Evolutionary conservation across 164 flowering plant genomes (phyloP).

Genomic region (Magnolia changhungtana): DNA sequence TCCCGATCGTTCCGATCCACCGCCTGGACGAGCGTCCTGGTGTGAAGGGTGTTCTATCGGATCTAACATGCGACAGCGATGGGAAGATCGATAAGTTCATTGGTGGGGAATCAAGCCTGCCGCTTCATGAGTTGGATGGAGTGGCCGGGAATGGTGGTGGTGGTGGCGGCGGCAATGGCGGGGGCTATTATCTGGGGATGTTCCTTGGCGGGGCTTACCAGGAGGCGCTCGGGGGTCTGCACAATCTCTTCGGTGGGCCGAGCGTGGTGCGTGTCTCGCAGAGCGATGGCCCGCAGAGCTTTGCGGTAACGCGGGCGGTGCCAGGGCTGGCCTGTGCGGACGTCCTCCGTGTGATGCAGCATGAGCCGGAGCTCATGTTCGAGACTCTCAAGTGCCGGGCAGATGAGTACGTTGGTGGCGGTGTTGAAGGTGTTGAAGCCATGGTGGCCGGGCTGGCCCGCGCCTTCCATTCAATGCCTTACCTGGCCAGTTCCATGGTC

Average conservation of each 20-base stretch:
- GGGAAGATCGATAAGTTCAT: constrained; percentile 93
- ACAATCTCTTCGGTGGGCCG: constrained; percentile 96
- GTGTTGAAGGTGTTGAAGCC: constrained; percentile 14
- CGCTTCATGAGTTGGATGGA: constrained; percentile 69
- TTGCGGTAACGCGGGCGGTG: constrained; percentile 79
- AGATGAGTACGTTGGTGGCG: constrained; percentile 38
- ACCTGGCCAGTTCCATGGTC: constrained; percentile 28
- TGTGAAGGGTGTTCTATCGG: constrained; percentile 71
- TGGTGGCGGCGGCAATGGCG: constrained; percentile 32
- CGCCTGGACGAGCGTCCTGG: constrained; percentile 67
- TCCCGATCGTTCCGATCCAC: constrained; percentile 92
- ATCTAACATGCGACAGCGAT: constrained; percentile 96
- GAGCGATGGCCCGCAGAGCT: constrained; percentile 88
- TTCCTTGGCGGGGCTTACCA: constrained; percentile 99
- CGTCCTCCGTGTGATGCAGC: constrained; percentile 94
- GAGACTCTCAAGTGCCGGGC: constrained; percentile 84
- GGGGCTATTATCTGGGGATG: constrained; percentile 84
- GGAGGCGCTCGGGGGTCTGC: constrained; percentile 99
- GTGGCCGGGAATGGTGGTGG: constrained; percentile 21
- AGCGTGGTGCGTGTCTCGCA: constrained; percentile 87
- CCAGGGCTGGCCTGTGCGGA: constrained; percentile 81
- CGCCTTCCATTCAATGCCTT: constrained; percentile 86
- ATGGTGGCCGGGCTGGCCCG: constrained; percentile 55
- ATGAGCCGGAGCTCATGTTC: constrained; percentile 98
- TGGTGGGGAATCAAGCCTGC: constrained; percentile 77